Base-by-base conservation (phyloP, 2,329 filamentous ascomycete genomes). In the Beauveria varroae region DNA sequence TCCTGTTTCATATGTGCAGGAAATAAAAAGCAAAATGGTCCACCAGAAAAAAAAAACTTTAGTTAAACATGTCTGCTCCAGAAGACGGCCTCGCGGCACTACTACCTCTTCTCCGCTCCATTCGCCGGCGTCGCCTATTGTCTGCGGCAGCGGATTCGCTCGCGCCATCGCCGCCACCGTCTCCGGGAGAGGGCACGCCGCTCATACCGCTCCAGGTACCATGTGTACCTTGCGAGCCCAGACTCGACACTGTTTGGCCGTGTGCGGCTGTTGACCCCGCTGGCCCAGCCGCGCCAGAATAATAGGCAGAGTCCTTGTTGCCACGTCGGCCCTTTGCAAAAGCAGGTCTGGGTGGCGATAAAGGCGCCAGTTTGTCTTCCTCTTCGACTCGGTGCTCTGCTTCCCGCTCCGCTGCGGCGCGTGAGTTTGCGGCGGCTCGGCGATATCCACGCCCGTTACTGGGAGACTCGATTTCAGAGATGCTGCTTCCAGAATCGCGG, bases 281-380 rank as follows among this genome's bases (percentile, higher is more conserved):
- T 18, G 76, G 76, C 3, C 76, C 75, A 2, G 78, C 7, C 9
- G 28, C 73, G 30, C 60, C 82, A 3, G 82, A 84, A 67, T 85
- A 86, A 67, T 87, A 86, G 9, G 82, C 82, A 50, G 82, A 85
- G 67, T 87, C 85, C 67, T 86, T 87, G 2, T 72, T 16, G 14
- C 28, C 75, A 67, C 78, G 77, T 62, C 76, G 74, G 0, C 78
- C 78, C 47, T 76, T 79, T 5, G 83, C 81, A 67, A 83, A 85
- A 6, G 81, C 76, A 10, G 85, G 82, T 61, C 81, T 79, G 0
- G 85, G 84, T 2, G 83, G 83, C 12, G 78, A 79, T 2, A 86
- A 69, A 5, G 79, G 75, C 8, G 72, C 72, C n/a, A 79, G 67
- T n/a, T 68, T 67, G 20, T 73, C 69, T 46, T 72, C 67, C 22